Conservation (phyloP, 2,329 filamentous ascomycete genomes). For the Shiraia bambusicola region DNA sequence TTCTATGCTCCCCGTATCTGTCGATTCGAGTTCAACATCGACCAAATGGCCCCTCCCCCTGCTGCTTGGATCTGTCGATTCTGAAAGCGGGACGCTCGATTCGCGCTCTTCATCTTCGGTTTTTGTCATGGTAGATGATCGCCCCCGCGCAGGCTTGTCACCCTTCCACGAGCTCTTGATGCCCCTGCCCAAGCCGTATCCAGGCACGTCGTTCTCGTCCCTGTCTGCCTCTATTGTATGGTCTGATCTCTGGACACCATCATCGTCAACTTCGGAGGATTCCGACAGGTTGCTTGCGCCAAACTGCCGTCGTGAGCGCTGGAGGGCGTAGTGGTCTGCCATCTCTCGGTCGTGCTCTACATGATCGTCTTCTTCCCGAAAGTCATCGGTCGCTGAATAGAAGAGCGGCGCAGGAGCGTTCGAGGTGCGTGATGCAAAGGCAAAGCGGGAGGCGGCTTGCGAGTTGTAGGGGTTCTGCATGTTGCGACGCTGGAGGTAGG, state of each 20-base stretch:
- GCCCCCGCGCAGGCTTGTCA: slow-evolving; percentile 47
- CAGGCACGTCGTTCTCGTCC: slow-evolving; percentile 42
- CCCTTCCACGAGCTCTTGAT: slow-evolving; percentile 61
- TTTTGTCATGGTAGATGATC: slow-evolving; percentile 37
- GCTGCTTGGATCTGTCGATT: slow-evolving; percentile 48
- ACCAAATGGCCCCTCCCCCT: slow-evolving; percentile 72
- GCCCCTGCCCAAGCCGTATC: slow-evolving; percentile 49
- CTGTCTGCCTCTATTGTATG: slow-evolving; percentile 54
- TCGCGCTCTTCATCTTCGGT: slow-evolving; percentile 43
- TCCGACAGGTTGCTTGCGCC: slow-evolving; percentile 80
- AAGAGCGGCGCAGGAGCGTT: slow-evolving; percentile 88
- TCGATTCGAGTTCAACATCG: slow-evolving; percentile 79
- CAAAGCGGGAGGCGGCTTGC: slow-evolving; percentile 67
- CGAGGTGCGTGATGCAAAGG: slow-evolving; percentile 75
- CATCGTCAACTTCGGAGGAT: slow-evolving; percentile 79
- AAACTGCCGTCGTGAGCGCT: slow-evolving; percentile 85
- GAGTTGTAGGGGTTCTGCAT: slow-evolving; percentile 77
- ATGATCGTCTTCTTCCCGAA: slow-evolving; percentile 90
- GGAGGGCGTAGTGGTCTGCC: slow-evolving; percentile 89
- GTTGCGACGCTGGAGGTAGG: slow-evolving; percentile 52
- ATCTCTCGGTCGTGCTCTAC: slow-evolving; percentile 87
- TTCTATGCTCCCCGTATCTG: slow-evolving; percentile 50
- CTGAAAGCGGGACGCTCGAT: slow-evolving; percentile 45
- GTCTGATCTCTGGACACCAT: slow-evolving; percentile 52
- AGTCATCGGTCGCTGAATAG: slow-evolving; percentile 86